phyloP scores from a whole-genome alignment of 441 rosid genomes.

The Corymbia calophylla region DNA sequence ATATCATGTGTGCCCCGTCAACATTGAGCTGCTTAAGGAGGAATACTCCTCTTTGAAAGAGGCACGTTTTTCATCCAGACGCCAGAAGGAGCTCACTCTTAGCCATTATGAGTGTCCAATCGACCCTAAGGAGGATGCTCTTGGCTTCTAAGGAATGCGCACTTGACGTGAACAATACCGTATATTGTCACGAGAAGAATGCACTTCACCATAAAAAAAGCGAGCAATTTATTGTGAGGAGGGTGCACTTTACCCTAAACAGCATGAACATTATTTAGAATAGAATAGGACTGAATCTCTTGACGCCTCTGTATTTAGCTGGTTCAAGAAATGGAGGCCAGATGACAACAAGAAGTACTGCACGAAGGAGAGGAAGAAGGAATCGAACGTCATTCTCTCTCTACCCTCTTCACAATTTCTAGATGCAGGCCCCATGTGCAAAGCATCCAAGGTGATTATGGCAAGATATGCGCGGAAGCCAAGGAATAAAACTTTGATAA shows the following conservation, averaged over 20 bases:
- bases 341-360: background rate
- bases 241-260: background rate
- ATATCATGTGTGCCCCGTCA: fast-evolving
- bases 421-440: background rate
- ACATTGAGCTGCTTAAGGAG: fast-evolving
- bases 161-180: background rate
- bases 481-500: background rate
- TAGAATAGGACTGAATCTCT: background rate
- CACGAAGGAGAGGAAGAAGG: background rate
- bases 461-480: background rate
- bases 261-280: background rate
- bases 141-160: background rate
- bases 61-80: fast-evolving
- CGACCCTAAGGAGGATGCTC: background rate
- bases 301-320: background rate
- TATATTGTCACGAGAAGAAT: background rate
- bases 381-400: background rate
- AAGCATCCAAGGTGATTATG: background rate
- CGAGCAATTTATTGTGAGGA: background rate
- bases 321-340: background rate
- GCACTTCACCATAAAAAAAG: background rate
- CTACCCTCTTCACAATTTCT: background rate
- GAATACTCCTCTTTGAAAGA: background rate
- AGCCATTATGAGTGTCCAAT: background rate
- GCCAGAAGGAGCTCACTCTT: background rate